These are phyloP conservation scores for Fusarium sp. DNA, from an alignment of 2,329 filamentous ascomycete species.

Conservation along the genomic window DNA sequence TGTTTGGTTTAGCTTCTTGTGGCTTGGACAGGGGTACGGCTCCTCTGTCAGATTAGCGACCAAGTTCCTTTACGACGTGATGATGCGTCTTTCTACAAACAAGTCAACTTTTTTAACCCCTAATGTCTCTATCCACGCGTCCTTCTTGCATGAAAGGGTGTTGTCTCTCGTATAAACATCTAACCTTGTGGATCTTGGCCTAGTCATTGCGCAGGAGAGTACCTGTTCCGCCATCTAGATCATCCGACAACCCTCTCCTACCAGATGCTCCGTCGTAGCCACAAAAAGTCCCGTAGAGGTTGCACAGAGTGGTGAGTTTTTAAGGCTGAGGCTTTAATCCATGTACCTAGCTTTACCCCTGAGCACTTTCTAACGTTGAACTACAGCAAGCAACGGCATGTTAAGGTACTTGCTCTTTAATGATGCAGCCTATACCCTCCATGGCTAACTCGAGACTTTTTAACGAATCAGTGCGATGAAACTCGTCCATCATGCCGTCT, in stretches of 20 bases:
- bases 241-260: not conserved
- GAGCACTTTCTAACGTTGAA: not conserved
- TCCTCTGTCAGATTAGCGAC: not conserved
- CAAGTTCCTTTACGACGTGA: not conserved
- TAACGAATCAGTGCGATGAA: conserved; percentile 31
- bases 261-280: conserved; percentile 35
- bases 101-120: not conserved
- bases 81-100: not conserved
- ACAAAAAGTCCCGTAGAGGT: conserved; percentile 36
- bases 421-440: fast-evolving
- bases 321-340: not conserved
- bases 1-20: fast-evolving
- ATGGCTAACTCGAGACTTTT: conserved; percentile 17
- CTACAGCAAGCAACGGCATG: conserved; percentile 27
- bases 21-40: not conserved
- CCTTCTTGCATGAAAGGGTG: not conserved
- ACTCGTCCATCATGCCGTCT: conserved; percentile 27
- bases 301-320: conserved; percentile 29
- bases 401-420: conserved; percentile 16
- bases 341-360: not conserved
- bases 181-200: not conserved
- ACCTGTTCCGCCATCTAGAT: not conserved
- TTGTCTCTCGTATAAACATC: not conserved
- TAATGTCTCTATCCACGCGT: not conserved
- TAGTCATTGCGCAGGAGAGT: not conserved